Evolutionary conservation across 768 basidiomycete genomes (phyloP), one percentile per base, ranked within the genome.

Genomic region (Boletus pseudo-olivaceus): DNA sequence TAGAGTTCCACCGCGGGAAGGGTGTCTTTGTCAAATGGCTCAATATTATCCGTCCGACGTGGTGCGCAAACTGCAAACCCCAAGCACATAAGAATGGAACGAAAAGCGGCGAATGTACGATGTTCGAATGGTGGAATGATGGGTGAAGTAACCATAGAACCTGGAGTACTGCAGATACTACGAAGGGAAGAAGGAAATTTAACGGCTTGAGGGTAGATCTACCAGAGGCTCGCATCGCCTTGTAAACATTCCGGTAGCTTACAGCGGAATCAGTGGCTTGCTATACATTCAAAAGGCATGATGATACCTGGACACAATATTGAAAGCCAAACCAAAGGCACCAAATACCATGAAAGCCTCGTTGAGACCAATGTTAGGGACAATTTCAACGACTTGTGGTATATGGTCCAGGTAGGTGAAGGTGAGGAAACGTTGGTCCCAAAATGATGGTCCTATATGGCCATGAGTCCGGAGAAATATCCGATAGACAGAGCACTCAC

Each of bases 21-120:
- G 82, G 74, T 41, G 80, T 76, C 58, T 83, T 84, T 48, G 95
- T 94, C 29, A 97, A 84, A 70, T 98, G 97, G 1, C 94, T 90
- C 43, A 97, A 74, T 63, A 98, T 98, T 78, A 98, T 89, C 60
- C 87, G 76, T 11, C 93, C 92, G 35, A 97, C 95, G 67, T 94
- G 87, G 59, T 91, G 90, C 29, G 89, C 87, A 60, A 92, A 91
- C 69, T 90, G 88, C 49, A 90, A 69, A n/a, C 94, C 96, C 94
- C 95, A 98, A 19, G 90, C 86, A 62, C 85, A 87, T 17, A 95
- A 71, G 76, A 95, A 97, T 4, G 94, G 93, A 11, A 98, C 73
- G 66, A 98, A 86, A 26, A 86, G 78, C 1, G 84, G 75, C 1
- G 89, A 89, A 60, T 87, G 76, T 38, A 97, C 75, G 68, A 96